Base-by-base conservation (phyloP, 2,329 filamentous ascomycete species). In the Magnaporthiopsis poae region DNA sequence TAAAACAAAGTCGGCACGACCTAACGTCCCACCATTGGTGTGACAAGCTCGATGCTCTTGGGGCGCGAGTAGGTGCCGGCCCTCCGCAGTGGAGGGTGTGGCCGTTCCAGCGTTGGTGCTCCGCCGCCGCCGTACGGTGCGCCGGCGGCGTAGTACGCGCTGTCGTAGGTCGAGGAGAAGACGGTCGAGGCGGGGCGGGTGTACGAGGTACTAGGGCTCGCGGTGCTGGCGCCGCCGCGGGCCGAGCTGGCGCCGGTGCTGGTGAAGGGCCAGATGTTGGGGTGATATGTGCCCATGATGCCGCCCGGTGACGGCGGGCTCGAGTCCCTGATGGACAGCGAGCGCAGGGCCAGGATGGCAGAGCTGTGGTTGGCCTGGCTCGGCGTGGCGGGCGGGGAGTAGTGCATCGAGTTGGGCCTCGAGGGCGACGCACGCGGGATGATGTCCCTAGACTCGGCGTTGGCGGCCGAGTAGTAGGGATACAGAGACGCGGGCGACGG, bases 361-460 rank as follows among this genome's bases (percentile, higher is more conserved):
- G 81, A 83, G 63, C 81, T 80, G 68, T 69, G 71, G 68, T 75
- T 75, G 68, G 71, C 74, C 77, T 67, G 79, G 78, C 68, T 74
- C 64, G 79, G 84, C 33, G 78, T 81, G 60, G 81, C 80, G 70
- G 84, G 84, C 70, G 83, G 85, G 67, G 81, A 82, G 71, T 84
- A 77, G 74, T 85, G 78, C 73, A 80, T 81, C 65, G 84, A 82
- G 72, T 77, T 82, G 61, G 85, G 84, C 68, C 85, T 81, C 21
- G 86, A 88, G 15, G 86, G 86, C 13, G 85, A 86, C 52, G 86
- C 85, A 68, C 85, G 84, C 64, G 86, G 86, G 69, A 88, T 82
- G 70, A 88, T 88, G 74, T 88, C 86, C 71, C 81, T 80, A 65
- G 82, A 84, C 72, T 87, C 84, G 65, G 80, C 77, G 67, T 80